phyloP scores from a whole-genome alignment of 495 filamentous ascomycete genomes.

The Cetradonia linearis region DNA sequence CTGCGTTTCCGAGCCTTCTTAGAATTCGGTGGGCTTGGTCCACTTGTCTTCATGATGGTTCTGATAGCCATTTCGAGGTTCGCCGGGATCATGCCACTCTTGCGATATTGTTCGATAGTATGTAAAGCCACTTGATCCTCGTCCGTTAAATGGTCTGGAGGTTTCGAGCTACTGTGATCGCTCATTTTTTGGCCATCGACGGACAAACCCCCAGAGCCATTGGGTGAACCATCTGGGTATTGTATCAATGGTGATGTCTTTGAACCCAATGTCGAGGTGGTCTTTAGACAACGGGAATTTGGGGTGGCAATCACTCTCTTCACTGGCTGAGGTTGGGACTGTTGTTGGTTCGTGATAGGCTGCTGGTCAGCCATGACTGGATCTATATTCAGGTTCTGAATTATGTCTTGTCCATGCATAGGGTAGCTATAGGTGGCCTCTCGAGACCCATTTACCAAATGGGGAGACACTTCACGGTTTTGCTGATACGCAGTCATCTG shows the following conservation, averaged over 20 bases:
- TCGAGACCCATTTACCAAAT: conserved; percentile 7
- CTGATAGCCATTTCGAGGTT: conserved; percentile 2
- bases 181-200: neutral
- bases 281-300: neutral
- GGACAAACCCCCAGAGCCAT: neutral
- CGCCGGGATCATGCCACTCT: neutral
- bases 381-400: neutral
- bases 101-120: conserved; percentile 3
- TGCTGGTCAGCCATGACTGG: neutral
- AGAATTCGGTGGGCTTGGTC: neutral
- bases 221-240: neutral
- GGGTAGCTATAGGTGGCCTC: neutral
- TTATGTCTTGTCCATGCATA: neutral
- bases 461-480: neutral
- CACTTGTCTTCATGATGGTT: conserved; percentile 5
- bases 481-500: conserved; percentile 3
- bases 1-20: conserved; percentile 7
- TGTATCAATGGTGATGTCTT: neutral
- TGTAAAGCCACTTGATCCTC: conserved; percentile 13
- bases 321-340: neutral
- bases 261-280: neutral
- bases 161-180: neutral
- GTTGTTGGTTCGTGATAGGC: neutral
- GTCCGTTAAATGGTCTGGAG: neutral
- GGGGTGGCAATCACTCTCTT: neutral